Conservation (phyloP, 179 eudicot genomes). For the Actinidia chinensis region DNA sequence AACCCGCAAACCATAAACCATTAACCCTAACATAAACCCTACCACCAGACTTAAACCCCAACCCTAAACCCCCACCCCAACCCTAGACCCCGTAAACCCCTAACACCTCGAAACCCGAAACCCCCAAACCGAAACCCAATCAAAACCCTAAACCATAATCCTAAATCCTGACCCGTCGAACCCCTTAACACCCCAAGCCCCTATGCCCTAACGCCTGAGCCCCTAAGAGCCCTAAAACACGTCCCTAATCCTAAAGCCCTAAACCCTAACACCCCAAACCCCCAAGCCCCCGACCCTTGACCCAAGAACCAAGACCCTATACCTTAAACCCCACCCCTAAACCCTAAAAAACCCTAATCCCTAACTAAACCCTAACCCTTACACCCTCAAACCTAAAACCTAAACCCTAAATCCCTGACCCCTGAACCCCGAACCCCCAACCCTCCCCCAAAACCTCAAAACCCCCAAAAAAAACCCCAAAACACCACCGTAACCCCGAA, state of each 20-base stretch:
- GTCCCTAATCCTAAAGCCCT: slow-evolving; percentile 22
- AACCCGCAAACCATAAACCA: slow-evolving; percentile 28
- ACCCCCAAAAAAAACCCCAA: slow-evolving; percentile 25
- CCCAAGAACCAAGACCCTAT: slow-evolving; percentile 28
- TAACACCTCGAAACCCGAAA: slow-evolving; percentile 19
- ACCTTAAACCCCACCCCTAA: slow-evolving; percentile 30
- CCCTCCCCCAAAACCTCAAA: slow-evolving; percentile 31
- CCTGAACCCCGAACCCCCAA: slow-evolving; percentile 22
- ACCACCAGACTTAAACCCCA: too few relatives aligned
- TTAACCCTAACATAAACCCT: slow-evolving; percentile 21
- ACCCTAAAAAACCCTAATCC: slow-evolving; percentile 31
- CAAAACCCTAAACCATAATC: slow-evolving; percentile 28
- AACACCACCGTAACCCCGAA: slow-evolving; percentile 17
- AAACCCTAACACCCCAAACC: slow-evolving; percentile 27
- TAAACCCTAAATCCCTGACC: slow-evolving; percentile 27
- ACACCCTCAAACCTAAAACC: slow-evolving; percentile 25
- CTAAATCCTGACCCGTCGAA: slow-evolving; percentile 23
- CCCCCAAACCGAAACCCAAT: slow-evolving; percentile 27
- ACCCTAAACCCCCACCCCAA: slow-evolving; percentile 20
- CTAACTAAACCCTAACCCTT: slow-evolving; percentile 28
- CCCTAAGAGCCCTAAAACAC: too few relatives aligned
- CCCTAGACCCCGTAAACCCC: slow-evolving; percentile 18
- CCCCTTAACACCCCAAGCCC: slow-evolving; percentile 31
- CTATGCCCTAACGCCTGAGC: slow-evolving; percentile 24
- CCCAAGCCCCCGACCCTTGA: slow-evolving; percentile 21